Percentiles rank a stretch among this genome's conserved stretches.
These are phyloP conservation scores for Coemansia sp. DNA, from an alignment of 371 early-diverging fungal species.

Conservation along the genomic window DNA sequence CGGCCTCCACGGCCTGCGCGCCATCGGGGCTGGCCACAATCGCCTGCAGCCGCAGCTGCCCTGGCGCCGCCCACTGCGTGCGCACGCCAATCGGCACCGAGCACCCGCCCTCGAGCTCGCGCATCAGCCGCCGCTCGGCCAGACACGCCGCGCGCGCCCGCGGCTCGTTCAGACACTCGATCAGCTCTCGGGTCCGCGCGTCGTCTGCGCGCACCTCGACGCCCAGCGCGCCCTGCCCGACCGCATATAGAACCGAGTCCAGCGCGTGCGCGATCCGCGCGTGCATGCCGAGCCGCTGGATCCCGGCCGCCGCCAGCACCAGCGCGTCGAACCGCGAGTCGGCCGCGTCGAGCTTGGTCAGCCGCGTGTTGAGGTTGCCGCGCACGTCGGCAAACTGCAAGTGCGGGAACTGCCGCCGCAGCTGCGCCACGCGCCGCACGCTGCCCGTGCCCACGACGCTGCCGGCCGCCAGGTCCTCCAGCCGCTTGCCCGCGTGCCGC, in stretches of 20 bases:
- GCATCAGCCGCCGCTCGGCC: constrained; percentile 90
- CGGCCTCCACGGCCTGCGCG: constrained; percentile 56
- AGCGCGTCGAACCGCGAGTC: constrained; percentile 75
- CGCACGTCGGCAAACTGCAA: constrained; percentile 77
- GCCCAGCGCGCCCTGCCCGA: constrained; percentile 92
- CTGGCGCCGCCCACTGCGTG: constrained; percentile 53
- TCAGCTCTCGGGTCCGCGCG: constrained; percentile 49
- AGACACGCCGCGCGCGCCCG: constrained; percentile 68
- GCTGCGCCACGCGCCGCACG: constrained; percentile 86
- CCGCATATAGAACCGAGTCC: constrained; percentile 83
- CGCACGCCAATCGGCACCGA: constrained; percentile 93
- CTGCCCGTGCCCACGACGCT: constrained; percentile 90
- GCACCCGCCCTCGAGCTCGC: constrained; percentile 92
- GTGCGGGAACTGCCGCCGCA: constrained; percentile 76
- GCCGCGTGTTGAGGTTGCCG: constrained; percentile 83
- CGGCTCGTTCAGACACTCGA: constrained; percentile 61
- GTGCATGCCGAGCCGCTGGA: constrained; percentile 68
- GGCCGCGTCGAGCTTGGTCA: constrained; percentile 82
- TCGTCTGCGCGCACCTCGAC: constrained; percentile 83
- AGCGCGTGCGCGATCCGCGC: constrained; percentile 73
- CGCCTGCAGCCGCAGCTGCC: constrained; percentile 57
- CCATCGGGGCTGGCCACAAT: constrained; percentile 74
- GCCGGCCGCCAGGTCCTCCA: constrained; percentile 72
- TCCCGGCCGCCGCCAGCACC: constrained; percentile 88
- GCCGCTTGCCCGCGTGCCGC: constrained; percentile 37